These are phyloP conservation scores for Mucor racemosus DNA, from an alignment of 371 early-diverging fungal species.

Conservation along the genomic window DNA sequence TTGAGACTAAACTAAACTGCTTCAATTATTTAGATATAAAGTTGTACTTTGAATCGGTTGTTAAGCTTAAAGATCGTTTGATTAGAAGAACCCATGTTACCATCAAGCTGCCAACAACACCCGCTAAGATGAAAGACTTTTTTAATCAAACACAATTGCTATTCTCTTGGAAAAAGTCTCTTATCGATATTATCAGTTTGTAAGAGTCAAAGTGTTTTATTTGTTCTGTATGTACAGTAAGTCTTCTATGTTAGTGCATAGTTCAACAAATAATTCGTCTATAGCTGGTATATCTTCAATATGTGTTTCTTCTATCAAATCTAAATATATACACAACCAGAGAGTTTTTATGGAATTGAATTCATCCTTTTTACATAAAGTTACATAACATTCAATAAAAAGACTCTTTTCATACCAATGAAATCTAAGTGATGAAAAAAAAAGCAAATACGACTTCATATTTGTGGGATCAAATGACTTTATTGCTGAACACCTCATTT, in stretches of 20 bases:
- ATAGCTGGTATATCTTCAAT: constrained; percentile 6
- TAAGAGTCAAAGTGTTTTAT: constrained; percentile 12
- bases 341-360: background rate
- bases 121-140: constrained; percentile 10
- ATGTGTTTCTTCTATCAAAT: constrained; percentile 9
- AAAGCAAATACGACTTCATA: constrained; percentile 6
- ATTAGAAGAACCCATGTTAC: constrained; percentile 11
- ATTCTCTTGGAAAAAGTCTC: constrained; percentile 16
- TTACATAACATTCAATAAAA: background rate
- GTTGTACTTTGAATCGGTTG: constrained; percentile 17
- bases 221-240: constrained; percentile 13
- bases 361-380: background rate
- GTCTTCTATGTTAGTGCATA: constrained; percentile 9
- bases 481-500: too few species aligned
- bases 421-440: constrained; percentile 5
- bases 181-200: constrained; percentile 16
- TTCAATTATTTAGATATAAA: constrained; percentile 18
- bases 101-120: constrained; percentile 13
- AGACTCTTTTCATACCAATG: background rate
- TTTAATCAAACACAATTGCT: constrained; percentile 15
- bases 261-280: constrained; percentile 13
- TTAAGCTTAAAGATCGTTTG: constrained; percentile 15
- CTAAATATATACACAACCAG: background rate
- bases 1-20: constrained; percentile 20
- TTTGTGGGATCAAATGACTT: background rate